phyloP scores from a whole-genome alignment of 108 stramenopile genomes.

The Nitzschia sp. region DNA sequence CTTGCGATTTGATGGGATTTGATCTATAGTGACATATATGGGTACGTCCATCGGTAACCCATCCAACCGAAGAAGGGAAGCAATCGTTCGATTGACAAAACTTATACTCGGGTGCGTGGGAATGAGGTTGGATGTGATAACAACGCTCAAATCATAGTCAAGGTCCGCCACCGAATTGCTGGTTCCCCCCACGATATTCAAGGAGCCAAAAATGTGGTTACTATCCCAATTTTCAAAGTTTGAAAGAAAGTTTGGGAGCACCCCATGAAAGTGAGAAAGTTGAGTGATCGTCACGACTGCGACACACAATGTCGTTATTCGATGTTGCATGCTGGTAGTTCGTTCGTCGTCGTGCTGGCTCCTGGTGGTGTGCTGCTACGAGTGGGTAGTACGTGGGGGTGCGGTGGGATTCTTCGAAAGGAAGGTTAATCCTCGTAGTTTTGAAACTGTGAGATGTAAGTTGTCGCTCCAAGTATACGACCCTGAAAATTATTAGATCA shows the following conservation, averaged over 20 bases:
- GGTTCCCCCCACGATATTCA: background rate
- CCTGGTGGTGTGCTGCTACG: too few species aligned
- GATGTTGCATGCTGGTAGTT: too few species aligned
- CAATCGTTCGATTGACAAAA: slow-evolving; percentile 6
- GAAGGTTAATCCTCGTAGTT: too few species aligned
- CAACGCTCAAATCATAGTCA: background rate
- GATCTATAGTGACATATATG: slow-evolving; percentile 11
- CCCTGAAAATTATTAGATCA: too few species aligned
- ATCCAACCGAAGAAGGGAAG: background rate
- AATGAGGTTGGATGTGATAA: slow-evolving; percentile 16
- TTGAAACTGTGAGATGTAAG: too few species aligned
- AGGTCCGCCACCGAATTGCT: background rate
- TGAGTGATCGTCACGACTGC: too few species aligned
- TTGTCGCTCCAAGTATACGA: too few species aligned
- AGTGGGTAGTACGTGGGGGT: too few species aligned
- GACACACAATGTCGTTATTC: too few species aligned
- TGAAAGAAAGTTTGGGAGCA: background rate
- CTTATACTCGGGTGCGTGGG: slow-evolving; percentile 9
- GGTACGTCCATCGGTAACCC: background rate
- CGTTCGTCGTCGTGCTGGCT: too few species aligned
- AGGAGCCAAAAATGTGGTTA: background rate
- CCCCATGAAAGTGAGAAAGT: background rate
- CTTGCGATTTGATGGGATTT: background rate
- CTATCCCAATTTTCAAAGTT: background rate
- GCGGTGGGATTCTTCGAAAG: too few species aligned